Percentiles rank a stretch among this genome's conserved stretches.
These are phyloP conservation scores for Boletus subparvulus DNA, from an alignment of 768 basidiomycete genomes.

Conservation along the genomic window DNA sequence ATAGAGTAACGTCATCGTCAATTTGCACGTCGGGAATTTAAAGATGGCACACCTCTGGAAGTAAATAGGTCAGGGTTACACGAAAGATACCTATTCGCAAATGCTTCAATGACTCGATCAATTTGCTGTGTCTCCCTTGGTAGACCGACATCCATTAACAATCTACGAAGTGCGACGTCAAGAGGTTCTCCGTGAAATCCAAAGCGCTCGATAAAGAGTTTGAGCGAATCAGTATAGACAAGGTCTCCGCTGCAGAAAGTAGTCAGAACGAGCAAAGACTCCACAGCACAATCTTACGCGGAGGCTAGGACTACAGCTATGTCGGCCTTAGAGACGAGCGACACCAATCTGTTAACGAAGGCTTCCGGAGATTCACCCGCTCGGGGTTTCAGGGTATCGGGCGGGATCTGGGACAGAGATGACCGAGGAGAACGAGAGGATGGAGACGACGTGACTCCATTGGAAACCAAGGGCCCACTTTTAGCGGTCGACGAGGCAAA, in stretches of 20 bases:
- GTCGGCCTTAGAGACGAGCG: conserved; percentile 72
- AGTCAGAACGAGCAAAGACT: conserved; percentile 9
- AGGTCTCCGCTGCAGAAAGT: conserved; percentile 55
- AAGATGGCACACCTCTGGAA: conserved; percentile 58
- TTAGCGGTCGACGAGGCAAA: conserved; percentile 45
- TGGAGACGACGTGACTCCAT: conserved; percentile 22
- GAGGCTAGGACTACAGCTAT: conserved; percentile 79
- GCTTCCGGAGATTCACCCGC: conserved; percentile 66
- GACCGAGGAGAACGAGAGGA: conserved; percentile 42
- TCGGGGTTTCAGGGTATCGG: conserved; percentile 51
- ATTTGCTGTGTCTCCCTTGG: conserved; percentile 98
- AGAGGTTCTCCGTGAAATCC: conserved; percentile 79
- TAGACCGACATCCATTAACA: conserved; percentile 89
- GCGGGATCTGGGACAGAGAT: conserved; percentile 44
- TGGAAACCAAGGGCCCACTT: conserved; percentile 6
- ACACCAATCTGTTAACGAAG: conserved; percentile 65
- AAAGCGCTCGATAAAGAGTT: conserved; percentile 71
- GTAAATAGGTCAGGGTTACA: conserved; percentile 83
- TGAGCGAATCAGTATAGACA: conserved; percentile 69
- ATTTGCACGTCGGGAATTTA: not conserved
- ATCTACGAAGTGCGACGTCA: conserved; percentile 84
- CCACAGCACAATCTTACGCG: conserved; percentile 48
- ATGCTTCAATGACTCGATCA: conserved; percentile 95
- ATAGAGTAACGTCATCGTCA: not conserved
- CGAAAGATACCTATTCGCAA: conserved; percentile 77